Base-by-base conservation (phyloP, 768 basidiomycete genomes). In the Macrolepiota albuminosa region DNA sequence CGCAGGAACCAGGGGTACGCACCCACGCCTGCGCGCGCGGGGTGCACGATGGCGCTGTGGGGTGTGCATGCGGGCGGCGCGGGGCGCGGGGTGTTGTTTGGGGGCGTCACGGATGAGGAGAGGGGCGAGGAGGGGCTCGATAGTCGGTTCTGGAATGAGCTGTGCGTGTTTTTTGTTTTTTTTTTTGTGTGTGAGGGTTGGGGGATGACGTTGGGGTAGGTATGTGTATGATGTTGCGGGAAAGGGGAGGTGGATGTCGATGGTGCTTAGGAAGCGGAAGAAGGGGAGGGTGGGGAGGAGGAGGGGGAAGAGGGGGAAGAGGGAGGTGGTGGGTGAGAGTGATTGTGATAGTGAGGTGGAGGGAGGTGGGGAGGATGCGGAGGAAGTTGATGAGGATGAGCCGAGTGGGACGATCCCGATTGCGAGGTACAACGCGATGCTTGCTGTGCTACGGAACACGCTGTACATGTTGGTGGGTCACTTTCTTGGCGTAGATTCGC, bases 1-100 rank as follows among this genome's bases (percentile, higher is more conserved):
- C 42, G 42, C 26, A 43, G 21, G 3, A 10, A n/a, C 7, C n/a
- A n/a, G 14, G 42, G 42, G n/a, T 43, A 43, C n/a, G 7, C 42
- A 10, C 42, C 42, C n/a, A 43, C 42, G n/a, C 42, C 42, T 9
- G 42, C 42, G 2, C 42, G 42, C 1, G 42, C 42, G 42, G 42
- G 42, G n/a, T 91, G 89, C 64, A 93, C 92, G 4, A 96, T 96
- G 94, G 76, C 89, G 0, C 73, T 88, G 0, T 96, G 94, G 94
- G 55, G 70, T 0, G 71, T 81, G 24, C 88, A 85, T 4, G 42
- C 42, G 16, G 40, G 40, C 40, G 40, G 40, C 7, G 18, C 18
- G 2, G 42, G 42, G 42, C 42, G 42, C 9, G 42, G 42, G 3
- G 75, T 97, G 2, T 70, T 94, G 53, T 97, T 95, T 68, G 94